A percentile compares a stretch with the other conserved stretches of the same genome.
Evolutionary conservation across 1,284 basidiomycete genomes (phyloP).

Genomic region (Ceratobasidium papillatum): DNA sequence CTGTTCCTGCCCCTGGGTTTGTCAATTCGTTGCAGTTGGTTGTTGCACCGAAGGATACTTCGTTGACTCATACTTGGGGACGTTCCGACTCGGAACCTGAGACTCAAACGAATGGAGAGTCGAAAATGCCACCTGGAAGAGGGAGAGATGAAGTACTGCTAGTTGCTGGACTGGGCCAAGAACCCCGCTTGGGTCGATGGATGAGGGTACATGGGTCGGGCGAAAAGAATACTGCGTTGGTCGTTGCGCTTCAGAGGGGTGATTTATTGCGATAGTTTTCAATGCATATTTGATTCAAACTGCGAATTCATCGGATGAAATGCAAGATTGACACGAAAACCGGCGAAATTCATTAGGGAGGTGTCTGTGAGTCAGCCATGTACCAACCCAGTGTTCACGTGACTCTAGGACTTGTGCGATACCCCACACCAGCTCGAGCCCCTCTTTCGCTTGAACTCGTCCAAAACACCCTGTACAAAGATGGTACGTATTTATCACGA

Average conservation of each 20-base stretch:
- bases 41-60: conserved; percentile 61
- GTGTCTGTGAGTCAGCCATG: conserved; percentile 1
- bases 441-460: not conserved
- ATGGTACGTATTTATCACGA: not conserved
- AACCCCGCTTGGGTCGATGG: conserved; percentile 92
- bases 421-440: conserved; percentile 31
- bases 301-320: not conserved
- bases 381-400: not conserved
- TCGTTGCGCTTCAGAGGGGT: conserved; percentile 58
- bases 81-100: conserved; percentile 8
- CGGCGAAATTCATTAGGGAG: not conserved
- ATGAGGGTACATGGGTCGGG: conserved; percentile 71
- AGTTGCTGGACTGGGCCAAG: conserved; percentile 84
- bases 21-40: conserved; percentile 91
- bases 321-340: not conserved
- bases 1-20: conserved; percentile 75
- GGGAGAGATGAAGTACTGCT: conserved; percentile 63
- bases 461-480: not conserved
- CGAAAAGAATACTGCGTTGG: conserved; percentile 75
- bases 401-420: conserved; percentile 22
- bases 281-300: not conserved
- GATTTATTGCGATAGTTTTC: conserved; percentile 7
- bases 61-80: conserved; percentile 49
- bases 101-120: conserved; percentile 10
- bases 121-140: conserved; percentile 43